A percentile compares a stretch with the other conserved stretches of the same genome.
Conservation (phyloP, 2,329 filamentous ascomycete species). For the Venturia asperata region DNA sequence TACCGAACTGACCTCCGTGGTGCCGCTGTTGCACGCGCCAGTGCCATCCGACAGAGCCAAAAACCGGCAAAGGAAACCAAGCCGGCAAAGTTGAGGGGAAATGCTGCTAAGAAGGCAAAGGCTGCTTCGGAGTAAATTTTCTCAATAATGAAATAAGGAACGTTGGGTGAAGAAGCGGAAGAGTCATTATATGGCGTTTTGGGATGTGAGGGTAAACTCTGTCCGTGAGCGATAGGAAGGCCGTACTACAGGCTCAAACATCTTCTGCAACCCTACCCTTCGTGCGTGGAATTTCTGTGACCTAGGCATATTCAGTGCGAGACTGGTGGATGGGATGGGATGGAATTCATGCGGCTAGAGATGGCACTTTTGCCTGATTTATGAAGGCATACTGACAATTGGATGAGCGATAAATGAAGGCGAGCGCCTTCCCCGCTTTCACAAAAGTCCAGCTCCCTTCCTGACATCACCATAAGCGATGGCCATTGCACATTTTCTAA, state of each 20-base stretch:
- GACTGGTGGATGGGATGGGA: not conserved
- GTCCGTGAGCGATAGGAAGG: slow-evolving; percentile 8
- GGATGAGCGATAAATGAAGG: not conserved
- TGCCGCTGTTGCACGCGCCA: slow-evolving; percentile 75
- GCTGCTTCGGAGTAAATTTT: not conserved
- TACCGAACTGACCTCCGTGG: slow-evolving; percentile 58
- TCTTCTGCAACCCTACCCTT: not conserved
- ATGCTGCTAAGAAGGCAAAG: slow-evolving; percentile 65
- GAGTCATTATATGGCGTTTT: slow-evolving; percentile 13
- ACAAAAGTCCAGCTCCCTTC: too few relatives aligned
- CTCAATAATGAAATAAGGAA: not conserved
- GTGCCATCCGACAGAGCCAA: slow-evolving; percentile 75
- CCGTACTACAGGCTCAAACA: slow-evolving; percentile 5
- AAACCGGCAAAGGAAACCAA: slow-evolving; percentile 67
- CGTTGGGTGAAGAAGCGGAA: slow-evolving; percentile 7
- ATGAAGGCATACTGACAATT: not conserved
- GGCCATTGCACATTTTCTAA: too few relatives aligned
- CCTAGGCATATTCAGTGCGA: not conserved
- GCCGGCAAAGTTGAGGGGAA: slow-evolving; percentile 69
- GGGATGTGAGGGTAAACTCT: slow-evolving; percentile 7
- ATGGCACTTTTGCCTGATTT: too few relatives aligned
- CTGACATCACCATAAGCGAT: too few relatives aligned
- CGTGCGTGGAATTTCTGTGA: not conserved
- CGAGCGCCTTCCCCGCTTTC: too few relatives aligned
- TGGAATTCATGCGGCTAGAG: not conserved